phyloP scores from a whole-genome alignment of 805 yeast genomes.

The Candida sithepensis region DNA sequence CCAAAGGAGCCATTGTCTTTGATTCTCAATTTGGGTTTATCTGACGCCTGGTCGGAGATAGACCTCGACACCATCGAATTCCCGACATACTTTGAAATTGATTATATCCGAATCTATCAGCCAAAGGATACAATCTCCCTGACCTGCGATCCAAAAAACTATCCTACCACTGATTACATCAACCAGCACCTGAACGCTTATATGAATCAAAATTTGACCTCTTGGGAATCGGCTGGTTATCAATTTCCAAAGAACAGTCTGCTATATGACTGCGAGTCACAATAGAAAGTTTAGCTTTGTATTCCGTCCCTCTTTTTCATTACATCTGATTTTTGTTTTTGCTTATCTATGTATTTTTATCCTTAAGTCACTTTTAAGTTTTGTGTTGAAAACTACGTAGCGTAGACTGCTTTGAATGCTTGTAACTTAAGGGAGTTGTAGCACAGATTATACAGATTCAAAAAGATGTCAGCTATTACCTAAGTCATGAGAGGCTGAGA shows the following conservation, averaged over 20 bases:
- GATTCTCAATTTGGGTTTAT: constrained; percentile 74
- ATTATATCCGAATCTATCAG: constrained; percentile 40
- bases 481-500: too few species aligned
- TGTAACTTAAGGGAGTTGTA: too few species aligned
- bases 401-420: too few species aligned
- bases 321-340: neutral
- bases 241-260: constrained; percentile 27
- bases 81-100: constrained; percentile 36
- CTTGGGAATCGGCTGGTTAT: constrained; percentile 39
- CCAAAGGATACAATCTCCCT: constrained; percentile 28
- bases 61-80: constrained; percentile 34
- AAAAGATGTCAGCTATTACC: too few species aligned
- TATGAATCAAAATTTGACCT: constrained; percentile 32
- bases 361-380: too few species aligned
- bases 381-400: too few species aligned
- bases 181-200: constrained; percentile 33
- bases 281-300: neutral
- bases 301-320: neutral
- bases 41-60: constrained; percentile 46
- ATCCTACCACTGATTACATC: constrained; percentile 37
- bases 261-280: neutral
- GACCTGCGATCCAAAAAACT: constrained; percentile 37
- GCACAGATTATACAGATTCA: too few species aligned
- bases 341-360: neutral
- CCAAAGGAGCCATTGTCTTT: constrained; percentile 84